phyloP scores from a whole-genome alignment of 768 basidiomycete genomes.

The Obba rivulosa region DNA sequence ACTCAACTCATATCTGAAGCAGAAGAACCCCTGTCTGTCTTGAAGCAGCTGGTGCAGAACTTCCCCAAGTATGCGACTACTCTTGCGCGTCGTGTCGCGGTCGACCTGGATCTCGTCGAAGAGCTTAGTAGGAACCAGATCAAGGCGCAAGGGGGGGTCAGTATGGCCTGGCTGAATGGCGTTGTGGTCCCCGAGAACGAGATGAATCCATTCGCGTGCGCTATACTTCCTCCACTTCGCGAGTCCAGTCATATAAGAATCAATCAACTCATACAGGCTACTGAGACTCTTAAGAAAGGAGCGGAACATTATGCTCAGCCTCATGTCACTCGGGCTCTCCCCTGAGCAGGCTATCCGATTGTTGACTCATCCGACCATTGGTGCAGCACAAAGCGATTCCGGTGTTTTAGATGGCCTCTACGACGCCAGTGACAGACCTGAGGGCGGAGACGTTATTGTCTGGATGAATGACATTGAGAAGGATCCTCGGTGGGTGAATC shows the following conservation, averaged over 20 bases:
- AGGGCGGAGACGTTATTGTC: constrained; percentile 67
- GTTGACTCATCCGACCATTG: constrained; percentile 59
- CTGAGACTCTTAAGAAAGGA: constrained; percentile 73
- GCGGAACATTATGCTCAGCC: constrained; percentile 49
- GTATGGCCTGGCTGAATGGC: constrained; percentile 81
- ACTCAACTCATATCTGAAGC: constrained; percentile 71
- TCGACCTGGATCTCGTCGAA: constrained; percentile 41
- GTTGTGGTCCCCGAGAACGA: constrained; percentile 53
- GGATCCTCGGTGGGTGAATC: constrained; percentile 54
- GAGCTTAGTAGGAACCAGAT: constrained; percentile 57
- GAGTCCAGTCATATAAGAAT: too few species aligned
- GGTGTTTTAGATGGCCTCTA: constrained; percentile 68
- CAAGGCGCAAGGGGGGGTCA: constrained; percentile 47
- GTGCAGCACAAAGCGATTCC: constrained; percentile 41
- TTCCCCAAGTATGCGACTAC: constrained; percentile 83
- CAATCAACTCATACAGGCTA: constrained; percentile 35
- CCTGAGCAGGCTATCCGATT: constrained; percentile 66
- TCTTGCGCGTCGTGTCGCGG: constrained; percentile 62
- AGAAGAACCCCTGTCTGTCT: constrained; percentile 35
- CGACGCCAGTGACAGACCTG: constrained; percentile 83
- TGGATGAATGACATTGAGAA: constrained; percentile 94
- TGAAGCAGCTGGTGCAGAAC: constrained; percentile 74
- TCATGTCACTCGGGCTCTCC: constrained; percentile 59
- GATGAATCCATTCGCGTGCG: constrained; percentile 62
- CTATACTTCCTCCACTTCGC: not conserved